Evolutionary conservation across 2,329 filamentous ascomycete genomes (phyloP).

Genomic region (Sarocladium oryzae): DNA sequence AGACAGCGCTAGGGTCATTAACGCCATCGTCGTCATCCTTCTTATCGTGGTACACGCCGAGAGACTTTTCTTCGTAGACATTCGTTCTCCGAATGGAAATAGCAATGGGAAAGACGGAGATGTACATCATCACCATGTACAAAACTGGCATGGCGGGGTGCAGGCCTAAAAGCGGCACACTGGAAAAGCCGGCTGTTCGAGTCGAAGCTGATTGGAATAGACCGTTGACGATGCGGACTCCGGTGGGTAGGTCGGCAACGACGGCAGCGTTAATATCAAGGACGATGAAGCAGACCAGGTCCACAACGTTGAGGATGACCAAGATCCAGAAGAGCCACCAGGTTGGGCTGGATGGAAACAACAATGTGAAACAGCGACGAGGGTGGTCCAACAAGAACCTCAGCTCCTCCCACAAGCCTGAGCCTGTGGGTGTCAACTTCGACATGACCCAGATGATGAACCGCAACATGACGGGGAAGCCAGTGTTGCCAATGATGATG

Average conservation of each 20-base stretch:
- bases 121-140: constrained; percentile 99
- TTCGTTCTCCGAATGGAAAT: constrained; percentile 92
- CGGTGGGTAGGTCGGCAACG: constrained; percentile 61
- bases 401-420: constrained; percentile 80
- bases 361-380: constrained; percentile 87
- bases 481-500: constrained; percentile 92
- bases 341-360: constrained; percentile 84
- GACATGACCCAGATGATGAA: constrained; percentile 84
- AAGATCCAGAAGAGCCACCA: constrained; percentile 95
- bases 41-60: constrained; percentile 62
- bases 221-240: constrained; percentile 74
- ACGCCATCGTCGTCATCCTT: constrained; percentile 40
- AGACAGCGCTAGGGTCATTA: constrained; percentile 47
- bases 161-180: constrained; percentile 68
- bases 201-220: constrained; percentile 88
- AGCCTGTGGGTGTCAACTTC: constrained; percentile 55
- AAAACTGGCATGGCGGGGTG: constrained; percentile 91
- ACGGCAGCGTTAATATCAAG: constrained; percentile 73
- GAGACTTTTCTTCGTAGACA: constrained; percentile 87
- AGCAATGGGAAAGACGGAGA: constrained; percentile 92
- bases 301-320: constrained; percentile 72
- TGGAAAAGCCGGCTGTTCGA: constrained; percentile 82
- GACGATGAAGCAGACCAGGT: constrained; percentile 86
- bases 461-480: constrained; percentile 89
- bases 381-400: constrained; percentile 90